Conservation (phyloP, 2,329 filamentous ascomycete genomes). For the Pezicula neosporulosa region DNA sequence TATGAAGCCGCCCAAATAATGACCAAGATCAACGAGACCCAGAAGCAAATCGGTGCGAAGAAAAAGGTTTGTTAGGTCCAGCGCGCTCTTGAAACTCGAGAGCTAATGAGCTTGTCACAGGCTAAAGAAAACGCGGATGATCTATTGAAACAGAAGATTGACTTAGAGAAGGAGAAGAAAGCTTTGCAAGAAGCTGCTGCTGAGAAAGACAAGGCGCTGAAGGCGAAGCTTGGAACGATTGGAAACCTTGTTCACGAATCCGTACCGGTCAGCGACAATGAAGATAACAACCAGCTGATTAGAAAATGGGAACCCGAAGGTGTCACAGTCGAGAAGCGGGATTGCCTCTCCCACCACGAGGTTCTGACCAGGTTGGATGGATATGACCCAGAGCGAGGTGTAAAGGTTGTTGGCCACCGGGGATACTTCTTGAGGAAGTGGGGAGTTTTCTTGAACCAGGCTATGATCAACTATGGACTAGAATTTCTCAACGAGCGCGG, state of each 20-base stretch:
- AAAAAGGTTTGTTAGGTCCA: conserved; percentile 64
- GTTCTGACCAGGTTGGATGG: conserved; percentile 84
- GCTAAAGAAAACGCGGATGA: conserved; percentile 85
- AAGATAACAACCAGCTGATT: conserved; percentile 80
- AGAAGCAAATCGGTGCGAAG: conserved; percentile 87
- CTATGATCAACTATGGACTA: conserved; percentile 90
- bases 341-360: conserved; percentile 88
- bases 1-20: conserved; percentile 79
- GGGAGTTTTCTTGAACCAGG: conserved; percentile 88
- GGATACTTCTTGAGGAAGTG: conserved; percentile 91
- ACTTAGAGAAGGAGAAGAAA: conserved; percentile 80
- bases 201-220: conserved; percentile 71
- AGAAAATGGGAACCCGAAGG: conserved; percentile 80
- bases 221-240: conserved; percentile 77
- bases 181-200: conserved; percentile 68
- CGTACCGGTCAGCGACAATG: conserved; percentile 78
- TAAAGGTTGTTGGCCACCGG: conserved; percentile 91
- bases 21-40: conserved; percentile 80
- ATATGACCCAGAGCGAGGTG: conserved; percentile 88
- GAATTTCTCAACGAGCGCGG: conserved; percentile 81
- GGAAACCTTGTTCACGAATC: conserved; percentile 91
- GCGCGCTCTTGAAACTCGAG: background rate
- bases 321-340: conserved; percentile 68
- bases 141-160: conserved; percentile 72
- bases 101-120: conserved; percentile 30